Evolutionary conservation across 2,329 filamentous ascomycete genomes (phyloP).

Genomic region (Rhynchosporium agropyri): DNA sequence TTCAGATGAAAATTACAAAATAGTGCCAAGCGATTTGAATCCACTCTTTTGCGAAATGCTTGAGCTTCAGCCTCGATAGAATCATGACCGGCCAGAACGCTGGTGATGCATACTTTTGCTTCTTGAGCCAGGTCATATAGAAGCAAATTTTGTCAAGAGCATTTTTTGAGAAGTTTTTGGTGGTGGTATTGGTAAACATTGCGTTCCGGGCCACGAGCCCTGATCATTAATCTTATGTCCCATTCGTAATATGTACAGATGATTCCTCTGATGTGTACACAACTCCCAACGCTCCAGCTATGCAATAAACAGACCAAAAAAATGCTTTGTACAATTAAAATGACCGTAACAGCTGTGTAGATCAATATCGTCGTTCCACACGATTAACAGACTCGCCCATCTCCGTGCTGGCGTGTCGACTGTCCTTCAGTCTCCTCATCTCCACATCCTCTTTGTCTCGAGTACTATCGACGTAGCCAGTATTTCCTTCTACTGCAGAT

Average conservation of each 20-base stretch:
- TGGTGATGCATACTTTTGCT: too few relatives aligned
- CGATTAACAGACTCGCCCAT: not conserved
- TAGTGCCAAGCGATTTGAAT: too few relatives aligned
- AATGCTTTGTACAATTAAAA: slow-evolving; percentile 3
- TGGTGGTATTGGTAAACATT: not conserved
- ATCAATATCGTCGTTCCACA: not conserved
- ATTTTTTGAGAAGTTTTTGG: not conserved
- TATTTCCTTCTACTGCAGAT: not conserved
- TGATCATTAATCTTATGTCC: not conserved
- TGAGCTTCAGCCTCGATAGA: too few relatives aligned
- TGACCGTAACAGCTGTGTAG: too few relatives aligned
- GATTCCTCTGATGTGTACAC: not conserved
- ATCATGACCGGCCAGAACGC: too few relatives aligned
- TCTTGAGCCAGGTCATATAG: too few relatives aligned
- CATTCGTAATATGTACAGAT: not conserved
- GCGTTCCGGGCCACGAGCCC: not conserved
- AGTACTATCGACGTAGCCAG: not conserved
- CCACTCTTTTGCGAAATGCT: too few relatives aligned
- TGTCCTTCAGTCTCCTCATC: not conserved
- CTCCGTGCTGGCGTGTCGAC: not conserved
- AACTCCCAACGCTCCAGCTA: not conserved
- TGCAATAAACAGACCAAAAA: not conserved
- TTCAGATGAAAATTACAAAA: too few relatives aligned
- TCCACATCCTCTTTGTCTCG: not conserved
- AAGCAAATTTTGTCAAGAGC: too few relatives aligned